A percentile compares a stretch with the other conserved stretches of the same genome.
These are phyloP conservation scores for Sordariomycetes sp. DNA, from an alignment of 2,329 filamentous ascomycete genomes.

Conservation along the genomic window DNA sequence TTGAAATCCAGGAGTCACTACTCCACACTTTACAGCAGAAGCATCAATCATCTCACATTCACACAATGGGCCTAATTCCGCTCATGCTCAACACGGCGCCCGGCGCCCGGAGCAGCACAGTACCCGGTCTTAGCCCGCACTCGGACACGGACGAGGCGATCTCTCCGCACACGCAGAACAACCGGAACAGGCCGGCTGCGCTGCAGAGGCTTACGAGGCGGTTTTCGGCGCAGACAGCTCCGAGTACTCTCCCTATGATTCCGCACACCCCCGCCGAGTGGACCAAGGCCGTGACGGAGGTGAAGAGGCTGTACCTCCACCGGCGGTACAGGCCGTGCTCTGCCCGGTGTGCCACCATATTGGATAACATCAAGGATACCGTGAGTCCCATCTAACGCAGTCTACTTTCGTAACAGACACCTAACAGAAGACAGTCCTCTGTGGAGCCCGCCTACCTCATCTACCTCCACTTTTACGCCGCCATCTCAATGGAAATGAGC, in stretches of 20 bases:
- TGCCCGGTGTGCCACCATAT: constrained; percentile 35
- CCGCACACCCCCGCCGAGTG: constrained; percentile 35
- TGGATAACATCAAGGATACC: constrained; percentile 30
- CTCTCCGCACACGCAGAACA: not conserved
- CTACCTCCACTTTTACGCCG: constrained; percentile 49
- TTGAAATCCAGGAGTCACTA: not conserved
- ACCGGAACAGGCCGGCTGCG: not conserved
- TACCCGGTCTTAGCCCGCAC: not conserved
- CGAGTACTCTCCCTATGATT: constrained; percentile 14
- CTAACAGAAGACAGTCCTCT: constrained; percentile 14
- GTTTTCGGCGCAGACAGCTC: constrained; percentile 1
- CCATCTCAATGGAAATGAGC: constrained; percentile 43
- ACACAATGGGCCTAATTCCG: constrained; percentile 17
- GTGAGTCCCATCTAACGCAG: constrained; percentile 17
- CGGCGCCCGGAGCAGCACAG: constrained; percentile 7
- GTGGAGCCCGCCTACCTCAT: constrained; percentile 41
- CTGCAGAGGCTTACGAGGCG: constrained; percentile 4
- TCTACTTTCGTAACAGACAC: not conserved
- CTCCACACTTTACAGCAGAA: not conserved
- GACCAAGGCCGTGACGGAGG: constrained; percentile 33
- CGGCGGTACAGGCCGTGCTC: constrained; percentile 39
- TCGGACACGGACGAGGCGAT: not conserved
- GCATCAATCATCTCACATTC: not conserved
- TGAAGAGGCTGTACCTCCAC: constrained; percentile 39
- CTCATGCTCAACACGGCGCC: constrained; percentile 13